A percentile compares a stretch with the other conserved stretches of the same genome.
These are phyloP conservation scores for Xylariaceae sp. DNA, from an alignment of 2,329 filamentous ascomycete species.

Conservation along the genomic window DNA sequence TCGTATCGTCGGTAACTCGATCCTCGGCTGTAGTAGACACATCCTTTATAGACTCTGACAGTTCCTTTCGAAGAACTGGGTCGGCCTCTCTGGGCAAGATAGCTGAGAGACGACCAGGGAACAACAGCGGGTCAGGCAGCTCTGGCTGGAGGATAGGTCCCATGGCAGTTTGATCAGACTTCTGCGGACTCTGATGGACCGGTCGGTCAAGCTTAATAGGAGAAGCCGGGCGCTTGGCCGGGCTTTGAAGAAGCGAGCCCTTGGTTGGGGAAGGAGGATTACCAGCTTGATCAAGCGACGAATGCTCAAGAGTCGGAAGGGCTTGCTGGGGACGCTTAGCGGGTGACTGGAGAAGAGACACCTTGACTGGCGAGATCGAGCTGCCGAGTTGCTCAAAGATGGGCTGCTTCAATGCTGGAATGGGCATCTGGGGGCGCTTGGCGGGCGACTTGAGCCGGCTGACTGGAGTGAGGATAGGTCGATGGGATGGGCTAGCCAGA, in stretches of 20 bases:
- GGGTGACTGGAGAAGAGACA: constrained; percentile 50
- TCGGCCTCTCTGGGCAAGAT: constrained; percentile 44
- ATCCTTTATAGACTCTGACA: too few species aligned
- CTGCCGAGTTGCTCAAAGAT: constrained; percentile 30
- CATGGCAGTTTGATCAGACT: not conserved
- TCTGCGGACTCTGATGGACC: not conserved
- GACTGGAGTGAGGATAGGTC: constrained; percentile 18
- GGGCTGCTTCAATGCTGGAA: constrained; percentile 23
- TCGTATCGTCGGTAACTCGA: too few species aligned
- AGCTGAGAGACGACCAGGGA: constrained; percentile 46
- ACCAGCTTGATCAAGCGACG: constrained; percentile 28
- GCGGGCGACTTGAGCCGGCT: constrained; percentile 58
- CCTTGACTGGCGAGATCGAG: constrained; percentile 42
- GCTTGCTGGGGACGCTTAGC: constrained; percentile 43
- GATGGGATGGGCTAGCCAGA: constrained; percentile 54
- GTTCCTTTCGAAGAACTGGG: constrained; percentile 26
- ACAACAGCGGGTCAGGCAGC: constrained; percentile 37
- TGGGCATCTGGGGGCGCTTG: constrained; percentile 39
- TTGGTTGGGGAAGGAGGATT: constrained; percentile 36
- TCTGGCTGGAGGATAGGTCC: constrained; percentile 29
- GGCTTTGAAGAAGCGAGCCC: constrained; percentile 30
- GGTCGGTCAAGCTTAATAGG: constrained; percentile 24
- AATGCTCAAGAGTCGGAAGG: constrained; percentile 24
- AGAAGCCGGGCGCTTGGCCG: constrained; percentile 31
- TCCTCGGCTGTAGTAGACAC: too few species aligned